Evolutionary conservation across 176 grass and related monocot genomes (phyloP), one percentile per base, ranked within the genome.

Genomic region (Zea luxurians): DNA sequence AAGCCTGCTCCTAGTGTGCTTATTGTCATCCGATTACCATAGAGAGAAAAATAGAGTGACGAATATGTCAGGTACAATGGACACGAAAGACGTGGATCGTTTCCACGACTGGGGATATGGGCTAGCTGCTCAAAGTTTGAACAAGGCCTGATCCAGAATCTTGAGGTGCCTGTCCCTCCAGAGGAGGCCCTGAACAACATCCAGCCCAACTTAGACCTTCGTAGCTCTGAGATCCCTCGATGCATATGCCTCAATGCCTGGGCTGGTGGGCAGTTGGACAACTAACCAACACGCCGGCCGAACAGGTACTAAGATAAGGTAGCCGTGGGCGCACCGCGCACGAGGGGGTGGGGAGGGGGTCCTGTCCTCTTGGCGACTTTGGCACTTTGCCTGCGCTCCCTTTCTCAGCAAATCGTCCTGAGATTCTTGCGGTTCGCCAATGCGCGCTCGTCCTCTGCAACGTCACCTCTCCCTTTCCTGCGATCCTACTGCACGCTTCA

Each of bases 371-470:
- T 42, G 4, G 11, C 2, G 1, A 42, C 41, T 42, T 44, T 44
- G 43, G 50, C 50, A 17, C 50, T 42, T 44, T 60, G n/a, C 8
- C 13, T 11, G 49, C 15, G 37, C 64, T n/a, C 8, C 50, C 66
- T 54, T 62, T 63, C 17, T 55, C 74, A 21, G 13, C 45, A 15
- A 64, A 84, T 84, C 74, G 82, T 63, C 10, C 55, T 43, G 13
- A 3, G 82, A 69, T 83, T 40, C 63, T 48, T 48, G 18, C n/a
- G 57, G 83, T 84, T 84, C 46, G 37, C 18, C 74, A 83, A 54
- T 13, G 47, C 44, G 6, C 17, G 41, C 43, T 34, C 62, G 40
- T 48, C 64, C 46, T 34, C 17, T 18, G 54, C 53, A 8, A 11
- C 43, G 27, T 61, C 44, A 13, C 40, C 64, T 59, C 44, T 8